Conservation (phyloP, 1,284 basidiomycete genomes). For the Bondarzewia mesenterica region DNA sequence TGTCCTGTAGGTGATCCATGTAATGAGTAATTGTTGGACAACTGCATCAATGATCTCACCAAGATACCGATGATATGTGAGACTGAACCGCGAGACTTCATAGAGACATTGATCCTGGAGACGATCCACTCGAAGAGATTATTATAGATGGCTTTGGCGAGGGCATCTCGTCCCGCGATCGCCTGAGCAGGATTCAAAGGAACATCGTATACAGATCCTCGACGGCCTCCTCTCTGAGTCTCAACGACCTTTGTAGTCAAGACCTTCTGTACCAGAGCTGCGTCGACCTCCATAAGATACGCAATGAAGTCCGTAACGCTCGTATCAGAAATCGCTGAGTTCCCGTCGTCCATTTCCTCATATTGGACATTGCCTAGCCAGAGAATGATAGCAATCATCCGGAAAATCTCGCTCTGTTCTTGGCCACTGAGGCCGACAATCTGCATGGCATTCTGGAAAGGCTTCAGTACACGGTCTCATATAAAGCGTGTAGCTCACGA, state of each 20-base stretch:
- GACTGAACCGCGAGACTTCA: constrained; percentile 76
- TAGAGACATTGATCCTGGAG: constrained; percentile 89
- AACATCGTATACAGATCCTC: constrained; percentile 95
- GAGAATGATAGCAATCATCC: constrained; percentile 86
- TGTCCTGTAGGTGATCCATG: constrained; percentile 53
- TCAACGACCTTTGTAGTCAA: constrained; percentile 86
- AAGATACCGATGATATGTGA: constrained; percentile 94
- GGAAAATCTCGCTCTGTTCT: constrained; percentile 92
- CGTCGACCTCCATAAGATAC: constrained; percentile 89
- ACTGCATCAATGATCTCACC: constrained; percentile 33
- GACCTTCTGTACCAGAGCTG: constrained; percentile 76
- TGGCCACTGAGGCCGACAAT: constrained; percentile 79
- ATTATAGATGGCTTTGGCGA: constrained; percentile 97
- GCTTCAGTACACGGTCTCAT: constrained; percentile 12
- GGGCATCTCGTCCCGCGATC: constrained; percentile 80
- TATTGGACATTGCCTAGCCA: constrained; percentile 98
- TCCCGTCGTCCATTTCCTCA: constrained; percentile 83
- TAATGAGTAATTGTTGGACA: background rate
- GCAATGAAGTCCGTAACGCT: constrained; percentile 94
- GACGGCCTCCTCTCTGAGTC: constrained; percentile 84
- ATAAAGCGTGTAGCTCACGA: constrained; percentile 42
- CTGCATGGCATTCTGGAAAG: constrained; percentile 80
- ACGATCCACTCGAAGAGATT: constrained; percentile 99
- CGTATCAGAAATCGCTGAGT: constrained; percentile 75
- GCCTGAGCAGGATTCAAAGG: constrained; percentile 95